A percentile compares a stretch with the other conserved stretches of the same genome.
Conservation (phyloP, 208 protist genomes). For the Leishmania tropica region DNA sequence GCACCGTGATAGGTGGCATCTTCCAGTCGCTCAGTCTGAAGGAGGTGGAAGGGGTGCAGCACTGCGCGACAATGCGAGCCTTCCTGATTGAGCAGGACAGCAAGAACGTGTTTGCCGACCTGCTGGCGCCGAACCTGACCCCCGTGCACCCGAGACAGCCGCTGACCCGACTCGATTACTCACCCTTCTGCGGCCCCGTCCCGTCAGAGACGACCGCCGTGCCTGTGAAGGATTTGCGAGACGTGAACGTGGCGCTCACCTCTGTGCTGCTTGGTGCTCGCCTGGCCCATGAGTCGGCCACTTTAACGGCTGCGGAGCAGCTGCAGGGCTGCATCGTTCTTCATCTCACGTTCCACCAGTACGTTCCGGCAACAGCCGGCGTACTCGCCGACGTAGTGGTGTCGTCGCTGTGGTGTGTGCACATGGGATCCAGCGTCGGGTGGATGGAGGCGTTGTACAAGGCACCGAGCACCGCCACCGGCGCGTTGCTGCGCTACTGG, state of each 20-base stretch:
- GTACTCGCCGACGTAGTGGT: conserved; percentile 29
- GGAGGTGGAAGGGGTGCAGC: conserved; percentile 24
- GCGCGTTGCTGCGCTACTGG: too few species aligned
- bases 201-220: conserved; percentile 23
- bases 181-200: conserved; percentile 43
- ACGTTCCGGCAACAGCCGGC: conserved; percentile 14
- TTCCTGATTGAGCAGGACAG: conserved; percentile 26
- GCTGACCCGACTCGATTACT: conserved; percentile 36
- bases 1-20: conserved; percentile 33
- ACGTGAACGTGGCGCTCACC: too few species aligned
- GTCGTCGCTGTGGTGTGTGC: conserved; percentile 46
- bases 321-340: neutral
- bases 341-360: conserved; percentile 46
- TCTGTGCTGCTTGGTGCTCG: too few species aligned
- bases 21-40: conserved; percentile 31
- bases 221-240: conserved; percentile 6
- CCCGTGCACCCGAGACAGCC: conserved; percentile 2
- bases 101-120: conserved; percentile 26
- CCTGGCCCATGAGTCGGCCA: too few species aligned
- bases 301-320: too few species aligned
- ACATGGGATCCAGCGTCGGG: conserved; percentile 16
- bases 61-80: conserved; percentile 28
- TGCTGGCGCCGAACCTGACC: conserved; percentile 25
- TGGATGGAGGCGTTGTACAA: conserved; percentile 18
- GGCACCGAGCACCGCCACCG: neutral